phyloP scores from a whole-genome alignment of 495 filamentous ascomycete species.

The Penicillium psychrofluorescens region DNA sequence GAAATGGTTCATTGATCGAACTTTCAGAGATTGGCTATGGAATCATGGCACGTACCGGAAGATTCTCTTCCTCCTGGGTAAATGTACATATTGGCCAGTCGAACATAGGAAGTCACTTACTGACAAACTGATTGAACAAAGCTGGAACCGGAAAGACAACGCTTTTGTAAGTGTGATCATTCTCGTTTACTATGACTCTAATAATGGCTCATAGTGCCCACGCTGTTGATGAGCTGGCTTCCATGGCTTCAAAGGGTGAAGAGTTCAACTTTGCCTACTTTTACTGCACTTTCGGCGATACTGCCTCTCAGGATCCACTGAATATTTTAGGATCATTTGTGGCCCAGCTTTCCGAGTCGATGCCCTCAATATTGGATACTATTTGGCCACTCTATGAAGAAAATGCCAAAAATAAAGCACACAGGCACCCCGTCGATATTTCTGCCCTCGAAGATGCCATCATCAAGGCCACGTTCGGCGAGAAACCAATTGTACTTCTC shows the following conservation, averaged over 20 bases:
- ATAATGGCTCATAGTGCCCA: constrained; percentile 9
- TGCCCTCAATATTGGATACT: constrained; percentile 7
- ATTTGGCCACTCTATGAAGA: constrained; percentile 8
- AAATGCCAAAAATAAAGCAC: constrained; percentile 8
- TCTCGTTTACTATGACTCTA: neutral
- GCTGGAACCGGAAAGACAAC: constrained; percentile 18
- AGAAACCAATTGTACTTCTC: constrained; percentile 4
- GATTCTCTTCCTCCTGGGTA: constrained; percentile 11
- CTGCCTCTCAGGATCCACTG: constrained; percentile 10
- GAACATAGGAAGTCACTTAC: neutral
- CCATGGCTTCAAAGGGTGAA: constrained; percentile 1
- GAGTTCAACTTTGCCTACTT: constrained; percentile 11
- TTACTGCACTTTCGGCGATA: constrained; percentile 14
- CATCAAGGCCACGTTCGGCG: constrained; percentile 1
- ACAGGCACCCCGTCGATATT: constrained; percentile 7
- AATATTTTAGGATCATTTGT: constrained; percentile 16
- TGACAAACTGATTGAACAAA: neutral
- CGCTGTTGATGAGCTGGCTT: constrained; percentile 8
- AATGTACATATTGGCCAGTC: constrained; percentile 9
- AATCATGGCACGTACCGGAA: neutral
- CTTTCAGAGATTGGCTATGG: constrained; percentile 7
- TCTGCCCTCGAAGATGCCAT: constrained; percentile 13
- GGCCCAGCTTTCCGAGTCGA: constrained; percentile 8
- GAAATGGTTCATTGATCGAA: constrained; percentile 10
- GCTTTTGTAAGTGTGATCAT: constrained; percentile 9